Conservation (phyloP, 2,329 filamentous ascomycete genomes). For the Alternaria triticina region DNA sequence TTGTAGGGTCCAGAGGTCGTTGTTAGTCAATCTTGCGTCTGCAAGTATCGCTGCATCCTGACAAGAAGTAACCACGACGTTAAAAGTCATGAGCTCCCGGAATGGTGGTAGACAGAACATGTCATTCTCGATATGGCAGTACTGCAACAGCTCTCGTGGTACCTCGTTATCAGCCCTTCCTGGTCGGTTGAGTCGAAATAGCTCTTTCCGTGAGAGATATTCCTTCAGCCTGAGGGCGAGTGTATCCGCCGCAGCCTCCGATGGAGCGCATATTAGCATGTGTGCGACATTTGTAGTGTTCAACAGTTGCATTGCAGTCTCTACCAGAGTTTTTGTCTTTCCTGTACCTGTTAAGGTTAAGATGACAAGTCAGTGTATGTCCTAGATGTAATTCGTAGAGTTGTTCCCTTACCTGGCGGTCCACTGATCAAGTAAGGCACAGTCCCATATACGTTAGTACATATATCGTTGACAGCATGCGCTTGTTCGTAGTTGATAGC, state of each 20-base stretch:
- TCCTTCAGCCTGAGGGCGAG: constrained; percentile 49
- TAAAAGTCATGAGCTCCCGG: constrained; percentile 48
- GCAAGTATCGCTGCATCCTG: constrained; percentile 51
- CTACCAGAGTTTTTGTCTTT: constrained; percentile 60
- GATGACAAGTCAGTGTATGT: background rate
- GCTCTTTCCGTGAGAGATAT: constrained; percentile 45
- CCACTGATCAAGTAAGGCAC: constrained; percentile 58
- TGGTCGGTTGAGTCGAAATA: constrained; percentile 53
- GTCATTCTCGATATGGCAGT: constrained; percentile 49
- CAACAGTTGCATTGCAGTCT: constrained; percentile 49
- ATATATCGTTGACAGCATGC: constrained; percentile 53
- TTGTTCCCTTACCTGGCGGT: constrained; percentile 60
- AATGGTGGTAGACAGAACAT: constrained; percentile 52
- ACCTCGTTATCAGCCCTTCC: constrained; percentile 53
- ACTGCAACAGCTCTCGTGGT: constrained; percentile 46
- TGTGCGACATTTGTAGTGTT: constrained; percentile 33
- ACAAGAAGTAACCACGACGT: constrained; percentile 53
- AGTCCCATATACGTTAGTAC: constrained; percentile 51
- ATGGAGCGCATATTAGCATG: constrained; percentile 54
- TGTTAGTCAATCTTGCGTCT: constrained; percentile 52
- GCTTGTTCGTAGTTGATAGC: constrained; percentile 57
- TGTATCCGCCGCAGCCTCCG: constrained; percentile 56
- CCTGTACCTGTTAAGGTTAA: constrained; percentile 50
- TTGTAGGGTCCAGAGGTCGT: constrained; percentile 49
- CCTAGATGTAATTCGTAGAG: constrained; percentile 15